Evolutionary conservation across 495 filamentous ascomycete genomes (phyloP), one percentile per base, ranked within the genome.

Genomic region (Chaetomium tenue): DNA sequence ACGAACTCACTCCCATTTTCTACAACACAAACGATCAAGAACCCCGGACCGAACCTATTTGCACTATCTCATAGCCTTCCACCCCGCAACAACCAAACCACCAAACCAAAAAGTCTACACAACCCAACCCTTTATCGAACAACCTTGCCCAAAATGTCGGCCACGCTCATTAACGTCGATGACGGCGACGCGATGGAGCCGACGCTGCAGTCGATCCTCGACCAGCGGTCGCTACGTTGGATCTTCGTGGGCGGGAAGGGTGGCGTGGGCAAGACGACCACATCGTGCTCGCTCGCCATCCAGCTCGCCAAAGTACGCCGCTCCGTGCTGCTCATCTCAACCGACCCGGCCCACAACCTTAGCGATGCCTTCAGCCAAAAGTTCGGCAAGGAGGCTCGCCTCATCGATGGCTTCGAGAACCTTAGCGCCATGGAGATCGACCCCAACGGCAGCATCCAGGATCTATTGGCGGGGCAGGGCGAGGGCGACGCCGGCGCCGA

Each of bases 391-490:
- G 94, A 98, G 77, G 94, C 94, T 48, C 87, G 92, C 57, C 84
- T 97, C 22, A 79, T 99, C 64, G 87, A 97, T 74, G 94, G 94
- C 64, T 97, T 94, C 74, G 83, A 86, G 18, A 98, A 98, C 73
- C 82, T 99, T 60, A 96, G 92, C 70, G 94, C 94, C 23, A 99
- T 99, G 94, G 94, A 99, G 81, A 98, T 99, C 69, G 94, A 99
- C 76, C 94, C 94, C 52, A 98, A 96, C 75, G 95, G 94, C 30
- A 96, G 92, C 70, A 96, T 99, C 64, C 93, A 97, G 77, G 94
- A 99, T 75, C 78, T 99, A 18, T 79, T 99, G 68, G 88, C 91
- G 7, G 87, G 86, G 16, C 90, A 91, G 59, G 91, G 87, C 9
- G 92, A 93, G 15, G 88, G 86, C 63, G 68, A 63, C 8, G 61